Evolutionary conservation across 1,284 basidiomycete genomes (phyloP), one percentile per base, ranked within the genome.

Genomic region (Tilletiaria anomala): DNA sequence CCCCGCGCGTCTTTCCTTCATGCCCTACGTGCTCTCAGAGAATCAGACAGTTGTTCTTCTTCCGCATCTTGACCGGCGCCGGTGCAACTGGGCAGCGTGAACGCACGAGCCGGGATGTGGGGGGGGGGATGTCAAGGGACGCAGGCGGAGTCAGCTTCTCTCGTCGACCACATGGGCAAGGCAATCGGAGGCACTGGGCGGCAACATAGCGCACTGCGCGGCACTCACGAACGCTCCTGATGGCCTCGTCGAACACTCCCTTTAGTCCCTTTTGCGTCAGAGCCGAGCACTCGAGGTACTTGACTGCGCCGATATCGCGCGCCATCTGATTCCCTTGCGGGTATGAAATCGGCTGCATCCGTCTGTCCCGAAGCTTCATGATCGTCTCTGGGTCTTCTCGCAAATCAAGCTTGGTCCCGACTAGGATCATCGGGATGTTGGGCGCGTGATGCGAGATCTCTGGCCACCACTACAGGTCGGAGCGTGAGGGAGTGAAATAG

Each of bases 401-500:
- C 62, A 99, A 73, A 74, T 97, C 93, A 51, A 96, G 76, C 73
- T 97, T 97, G 43, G 93, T 99, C 19, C 93, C 93, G 40, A 99
- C 89, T 44, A 99, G 75, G 54, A 99, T 83, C 55, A 93, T 80
- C 40, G 70, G 69, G 82, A 86, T 56, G 85, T 93, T 69, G 42
- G 93, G 93, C 21, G 91, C 89, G 70, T 97, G 91, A 70, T 97
- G 93, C 35, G 49, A 44, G 43, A 60, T 56, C 40, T 56, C 61
- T 26, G 71, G 71, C 66, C 68, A 72, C 71, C 71, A 72, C 66
- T 69, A 44, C 32, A 32, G 20, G 32, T 17, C n/a, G n/a, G n/a
- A n/a, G n/a, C n/a, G n/a, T n/a, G n/a, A 42, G 12, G 23, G 26
- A 40, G 36, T n/a, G 17, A 26, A 21, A 16, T 16, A 20, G 36